Base-by-base conservation (phyloP, 2,329 filamentous ascomycete species). In the Phaeosphaeria sp. region DNA sequence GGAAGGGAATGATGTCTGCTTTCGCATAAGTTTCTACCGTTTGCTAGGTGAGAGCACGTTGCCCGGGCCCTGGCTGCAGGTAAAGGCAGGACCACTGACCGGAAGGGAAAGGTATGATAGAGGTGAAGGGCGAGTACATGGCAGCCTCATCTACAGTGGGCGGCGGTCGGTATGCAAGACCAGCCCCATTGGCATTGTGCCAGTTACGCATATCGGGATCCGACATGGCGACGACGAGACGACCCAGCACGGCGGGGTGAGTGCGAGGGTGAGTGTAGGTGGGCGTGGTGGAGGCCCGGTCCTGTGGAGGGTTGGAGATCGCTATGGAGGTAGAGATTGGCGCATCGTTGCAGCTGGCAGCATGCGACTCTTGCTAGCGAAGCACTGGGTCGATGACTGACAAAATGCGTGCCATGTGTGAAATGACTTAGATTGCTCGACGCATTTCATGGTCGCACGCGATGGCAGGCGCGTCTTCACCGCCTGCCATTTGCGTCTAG, bases 81-180 rank as follows among this genome's bases (percentile, higher is more conserved):
- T 71, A 62, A 69, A 59, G 60, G 50, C 56, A 36, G 57, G 39
- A 51, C 20, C 57, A 76, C 79, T 65, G 78, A 93, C 91, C 88
- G 65, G 90, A 86, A 74, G 90, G 87, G 76, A 94, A 92, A 2
- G 91, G 91, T 51, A 91, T 84, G 49, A 93, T 89, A 3, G 91
- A 92, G 49, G 89, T 91, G 73, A 94, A 89, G 22, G 92, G 91
- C 51, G 91, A 91, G 77, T 89, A 93, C n/a, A 91, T 90, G 46
- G 95, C 82, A 27, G 91, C 91, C 72, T 95, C 90, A 55, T 89
- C 85, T 13, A 95, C 84, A 2, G 81, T 83, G 11, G 81, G 80
- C 21, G 82, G 80, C 42, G 81, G 75, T 24, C 78, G 68, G 47
- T 74, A 74, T 15, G 73, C 67, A 15, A 77, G 68, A 21, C 72